Base-by-base conservation (phyloP, 805 yeast genomes). In the Wickerhamiella nectarea region DNA sequence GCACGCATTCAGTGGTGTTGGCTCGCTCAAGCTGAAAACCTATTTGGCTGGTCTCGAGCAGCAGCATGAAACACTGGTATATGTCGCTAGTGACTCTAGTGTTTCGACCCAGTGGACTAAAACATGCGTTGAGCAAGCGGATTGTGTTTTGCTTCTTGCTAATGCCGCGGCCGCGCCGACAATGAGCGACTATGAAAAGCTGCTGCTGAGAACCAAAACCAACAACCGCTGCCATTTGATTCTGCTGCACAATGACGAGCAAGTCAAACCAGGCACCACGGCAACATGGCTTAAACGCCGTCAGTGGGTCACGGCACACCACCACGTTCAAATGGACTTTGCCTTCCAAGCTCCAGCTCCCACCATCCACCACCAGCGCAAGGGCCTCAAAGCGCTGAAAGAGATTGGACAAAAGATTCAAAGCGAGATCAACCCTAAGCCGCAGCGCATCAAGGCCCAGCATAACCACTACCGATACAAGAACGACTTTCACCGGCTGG, bases 101-200 rank as follows among this genome's bases (percentile, higher is more conserved):
- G 75, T 80, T 2, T 76, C 76, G 51, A 81, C 95, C 0, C 71
- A 77, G 15, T 89, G 98, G 98, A 84, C 95, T 0, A 71, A 75
- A 7, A 84, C 95, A 0, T 91, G 97, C 59, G 80, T 89, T 34
- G 76, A 87, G 7, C 96, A 89, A 60, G 97, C 95, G 14, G 97
- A 89, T 60, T 87, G 96, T 64, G 76, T 89, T n/a, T 65, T 91
- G 25, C 64, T 91, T 14, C 61, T 91, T 12, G 96, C 96, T 0
- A 87, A 89, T 63, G 93, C 95, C 0, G 66, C 71, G 6, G 73
- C 77, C 15, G 72, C 73, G 22, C 78, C 91, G 0, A 73, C 72
- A 24, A 68, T 84, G 35, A 95, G 97, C 4, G 96, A 86, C 42
- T 86, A 77, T 56, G 98, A 89, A 60, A 67, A 80, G 41, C 59